Evolutionary conservation across 495 filamentous ascomycete genomes (phyloP).

Genomic region (Geopyxis carbonaria): DNA sequence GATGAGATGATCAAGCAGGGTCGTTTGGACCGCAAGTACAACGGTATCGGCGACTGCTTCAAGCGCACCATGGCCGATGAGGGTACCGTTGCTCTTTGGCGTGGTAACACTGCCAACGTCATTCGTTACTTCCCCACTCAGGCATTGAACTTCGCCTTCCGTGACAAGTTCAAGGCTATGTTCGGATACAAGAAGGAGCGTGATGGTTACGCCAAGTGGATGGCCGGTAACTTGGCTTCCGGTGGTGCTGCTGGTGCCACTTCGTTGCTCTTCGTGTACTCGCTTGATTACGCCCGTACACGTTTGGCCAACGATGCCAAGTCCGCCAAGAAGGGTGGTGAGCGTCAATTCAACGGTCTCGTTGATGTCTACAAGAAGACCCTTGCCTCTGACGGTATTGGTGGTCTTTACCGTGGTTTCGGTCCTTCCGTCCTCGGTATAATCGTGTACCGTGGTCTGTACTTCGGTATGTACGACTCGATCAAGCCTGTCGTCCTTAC

Average conservation of each 20-base stretch:
- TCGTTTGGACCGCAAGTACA: constrained; percentile 94
- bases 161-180: constrained; percentile 99
- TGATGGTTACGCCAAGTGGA: constrained; percentile 98
- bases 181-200: constrained; percentile 99
- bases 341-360: constrained; percentile 98
- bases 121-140: constrained; percentile 99
- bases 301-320: constrained; percentile 99
- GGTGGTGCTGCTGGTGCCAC: constrained; percentile 99
- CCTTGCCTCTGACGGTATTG: constrained; percentile 89
- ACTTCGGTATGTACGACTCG: constrained; percentile 99
- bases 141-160: constrained; percentile 99
- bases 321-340: constrained; percentile 88
- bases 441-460: constrained; percentile 99
- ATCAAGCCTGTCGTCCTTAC: constrained; percentile 96
- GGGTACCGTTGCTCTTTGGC: constrained; percentile 76
- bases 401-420: constrained; percentile 99
- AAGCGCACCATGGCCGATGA: constrained; percentile 66
- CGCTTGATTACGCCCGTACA: constrained; percentile 99
- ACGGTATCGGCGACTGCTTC: constrained; percentile 91
- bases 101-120: constrained; percentile 99
- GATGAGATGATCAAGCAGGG: constrained; percentile 99
- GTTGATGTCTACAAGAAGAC: constrained; percentile 99
- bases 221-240: constrained; percentile 98
- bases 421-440: constrained; percentile 97
- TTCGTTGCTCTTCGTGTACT: constrained; percentile 99